These are phyloP conservation scores for Colletotrichum tropicicola DNA, from an alignment of 2,329 filamentous ascomycete genomes.

Conservation along the genomic window DNA sequence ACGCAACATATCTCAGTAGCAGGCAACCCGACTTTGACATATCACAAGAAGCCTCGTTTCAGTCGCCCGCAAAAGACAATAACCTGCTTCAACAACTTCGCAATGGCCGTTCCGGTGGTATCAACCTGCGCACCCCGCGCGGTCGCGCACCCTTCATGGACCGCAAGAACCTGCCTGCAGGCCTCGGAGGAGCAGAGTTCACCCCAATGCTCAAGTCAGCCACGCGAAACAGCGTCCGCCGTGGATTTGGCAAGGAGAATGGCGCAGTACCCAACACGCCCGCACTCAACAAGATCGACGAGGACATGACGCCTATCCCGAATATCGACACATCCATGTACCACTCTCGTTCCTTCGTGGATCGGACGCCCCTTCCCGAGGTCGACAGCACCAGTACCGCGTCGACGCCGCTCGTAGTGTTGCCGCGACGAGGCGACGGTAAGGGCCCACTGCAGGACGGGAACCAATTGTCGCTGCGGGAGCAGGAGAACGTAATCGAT, in stretches of 20 bases:
- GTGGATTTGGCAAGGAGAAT: constrained; percentile 68
- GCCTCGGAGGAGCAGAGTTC: constrained; percentile 80
- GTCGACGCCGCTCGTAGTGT: constrained; percentile 81
- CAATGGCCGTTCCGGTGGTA: constrained; percentile 66
- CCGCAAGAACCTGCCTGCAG: constrained; percentile 74
- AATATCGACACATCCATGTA: constrained; percentile 77
- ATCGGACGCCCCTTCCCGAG: constrained; percentile 75
- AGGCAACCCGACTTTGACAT: constrained; percentile 80
- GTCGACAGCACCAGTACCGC: constrained; percentile 81
- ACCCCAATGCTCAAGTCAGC: constrained; percentile 89
- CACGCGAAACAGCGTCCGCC: constrained; percentile 76
- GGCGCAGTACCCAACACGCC: constrained; percentile 72
- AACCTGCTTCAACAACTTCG: constrained; percentile 81
- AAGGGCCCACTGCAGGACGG: constrained; percentile 82
- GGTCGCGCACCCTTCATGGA: constrained; percentile 76
- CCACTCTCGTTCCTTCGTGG: constrained; percentile 70
- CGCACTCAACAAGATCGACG: constrained; percentile 71
- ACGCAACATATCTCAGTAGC: constrained; percentile 83
- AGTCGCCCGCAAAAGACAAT: constrained; percentile 76
- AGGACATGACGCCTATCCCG: constrained; percentile 79
- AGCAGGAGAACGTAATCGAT: constrained; percentile 95
- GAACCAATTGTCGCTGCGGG: constrained; percentile 89
- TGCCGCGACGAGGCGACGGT: constrained; percentile 69
- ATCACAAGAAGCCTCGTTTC: constrained; percentile 88
- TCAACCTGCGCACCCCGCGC: constrained; percentile 78